Percentiles rank a stretch among this genome's conserved stretches.
Conservation (phyloP, 2,329 filamentous ascomycete genomes). For the Alternaria brassicicola region DNA sequence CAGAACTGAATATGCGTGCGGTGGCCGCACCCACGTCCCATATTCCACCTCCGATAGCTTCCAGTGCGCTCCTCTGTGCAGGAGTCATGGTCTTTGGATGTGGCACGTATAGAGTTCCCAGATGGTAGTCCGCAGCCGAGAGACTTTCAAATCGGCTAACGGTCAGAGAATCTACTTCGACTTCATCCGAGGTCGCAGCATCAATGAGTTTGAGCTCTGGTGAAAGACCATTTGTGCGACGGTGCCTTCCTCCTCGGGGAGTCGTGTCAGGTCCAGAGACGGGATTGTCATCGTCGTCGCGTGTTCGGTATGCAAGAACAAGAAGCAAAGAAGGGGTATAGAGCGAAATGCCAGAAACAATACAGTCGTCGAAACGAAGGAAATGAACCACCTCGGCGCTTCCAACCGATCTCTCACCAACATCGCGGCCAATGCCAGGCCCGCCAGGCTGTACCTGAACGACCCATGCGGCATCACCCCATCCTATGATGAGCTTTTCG, state of each 20-base stretch:
- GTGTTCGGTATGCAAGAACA: slow-evolving; percentile 86
- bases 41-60: slow-evolving; percentile 76
- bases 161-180: slow-evolving; percentile 84
- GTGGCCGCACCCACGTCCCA: slow-evolving; percentile 93
- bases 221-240: slow-evolving; percentile 78
- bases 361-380: slow-evolving; percentile 89
- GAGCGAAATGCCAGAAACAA: slow-evolving; percentile 94
- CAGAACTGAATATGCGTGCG: slow-evolving; percentile 83
- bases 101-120: slow-evolving; percentile 79
- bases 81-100: slow-evolving; percentile 65
- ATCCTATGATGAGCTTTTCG: slow-evolving; percentile 89
- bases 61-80: slow-evolving; percentile 75
- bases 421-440: slow-evolving; percentile 68
- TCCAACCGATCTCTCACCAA: slow-evolving; percentile 73
- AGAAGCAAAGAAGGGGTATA: slow-evolving; percentile 92
- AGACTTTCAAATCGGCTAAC: slow-evolving; percentile 87
- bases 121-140: slow-evolving; percentile 88
- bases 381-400: slow-evolving; percentile 91
- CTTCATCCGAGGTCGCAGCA: slow-evolving; percentile 78
- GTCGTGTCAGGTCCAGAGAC: slow-evolving; percentile 61
- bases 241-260: slow-evolving; percentile 68
- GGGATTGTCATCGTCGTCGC: slow-evolving; percentile 70
- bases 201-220: slow-evolving; percentile 93
- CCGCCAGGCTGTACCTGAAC: slow-evolving; percentile 84
- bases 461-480: slow-evolving; percentile 96